Evolutionary conservation across 1,139 yeast species (phyloP).

Genomic region (Lodderomyces orthopsilosis): DNA sequence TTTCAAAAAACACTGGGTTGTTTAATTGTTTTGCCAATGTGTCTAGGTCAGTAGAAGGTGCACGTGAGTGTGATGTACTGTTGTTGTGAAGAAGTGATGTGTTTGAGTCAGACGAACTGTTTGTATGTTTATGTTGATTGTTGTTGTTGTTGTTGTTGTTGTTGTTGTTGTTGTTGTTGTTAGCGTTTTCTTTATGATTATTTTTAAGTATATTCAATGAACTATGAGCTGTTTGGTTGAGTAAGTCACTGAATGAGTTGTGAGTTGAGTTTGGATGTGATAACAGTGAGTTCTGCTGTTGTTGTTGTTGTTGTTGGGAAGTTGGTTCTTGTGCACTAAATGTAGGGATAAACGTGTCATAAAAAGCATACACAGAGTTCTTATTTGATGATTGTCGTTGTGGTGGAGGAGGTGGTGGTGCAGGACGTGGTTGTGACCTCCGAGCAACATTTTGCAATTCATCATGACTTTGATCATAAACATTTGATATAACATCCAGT

Average conservation of each 20-base stretch:
- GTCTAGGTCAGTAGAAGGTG: slow-evolving; percentile 22
- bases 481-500: neutral
- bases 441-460: slow-evolving; percentile 8
- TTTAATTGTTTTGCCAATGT: slow-evolving; percentile 43
- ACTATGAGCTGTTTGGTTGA: slow-evolving; percentile 1
- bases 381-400: slow-evolving; percentile 6
- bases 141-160: slow-evolving; percentile 5
- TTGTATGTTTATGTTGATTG: slow-evolving; percentile 1
- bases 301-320: slow-evolving; percentile 2
- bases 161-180: slow-evolving; percentile 1
- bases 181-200: neutral
- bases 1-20: slow-evolving; percentile 37
- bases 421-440: neutral
- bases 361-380: slow-evolving; percentile 38
- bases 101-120: slow-evolving; percentile 5
- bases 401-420: slow-evolving; percentile 3
- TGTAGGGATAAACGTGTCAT: slow-evolving; percentile 44
- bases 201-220: neutral
- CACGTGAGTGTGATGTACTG: slow-evolving; percentile 11
- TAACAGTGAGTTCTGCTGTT: slow-evolving; percentile 4
- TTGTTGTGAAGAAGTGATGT: slow-evolving; percentile 3
- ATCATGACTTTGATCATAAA: slow-evolving; percentile 1
- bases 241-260: slow-evolving; percentile 7
- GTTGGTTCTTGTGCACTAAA: slow-evolving; percentile 11
- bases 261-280: slow-evolving; percentile 5